Percentiles rank a stretch among this genome's conserved stretches.
Evolutionary conservation across 495 filamentous ascomycete species (phyloP).

Genomic region (Terfezia claveryi): DNA sequence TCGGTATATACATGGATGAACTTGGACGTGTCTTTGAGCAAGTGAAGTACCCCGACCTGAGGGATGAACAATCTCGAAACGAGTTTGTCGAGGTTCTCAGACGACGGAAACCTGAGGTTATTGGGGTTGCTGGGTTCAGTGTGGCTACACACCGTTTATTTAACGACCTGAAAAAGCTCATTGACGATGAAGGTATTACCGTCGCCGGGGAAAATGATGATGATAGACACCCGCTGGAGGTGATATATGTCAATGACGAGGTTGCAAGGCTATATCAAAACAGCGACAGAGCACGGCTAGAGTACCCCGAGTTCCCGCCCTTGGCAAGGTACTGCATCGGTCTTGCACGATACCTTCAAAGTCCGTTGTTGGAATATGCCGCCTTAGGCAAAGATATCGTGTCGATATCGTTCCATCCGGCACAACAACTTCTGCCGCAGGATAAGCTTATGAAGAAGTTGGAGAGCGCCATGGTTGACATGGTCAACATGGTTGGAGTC

Average conservation of each 20-base stretch:
- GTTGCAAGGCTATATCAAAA: constrained; percentile 84
- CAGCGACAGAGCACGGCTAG: constrained; percentile 54
- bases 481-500: constrained; percentile 90
- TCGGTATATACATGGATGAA: constrained; percentile 83
- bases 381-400: constrained; percentile 69
- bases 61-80: constrained; percentile 43
- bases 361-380: constrained; percentile 86
- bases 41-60: constrained; percentile 61
- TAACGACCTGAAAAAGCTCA: constrained; percentile 50
- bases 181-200: constrained; percentile 46
- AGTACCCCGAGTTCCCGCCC: constrained; percentile 55
- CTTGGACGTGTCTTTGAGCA: constrained; percentile 73
- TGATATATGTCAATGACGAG: constrained; percentile 86
- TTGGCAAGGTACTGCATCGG: constrained; percentile 74
- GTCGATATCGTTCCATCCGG: constrained; percentile 68
- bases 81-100: constrained; percentile 51
- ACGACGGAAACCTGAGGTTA: constrained; percentile 65
- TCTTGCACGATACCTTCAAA: constrained; percentile 74
- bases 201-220: constrained; percentile 38
- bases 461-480: constrained; percentile 88
- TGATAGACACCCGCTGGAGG: constrained; percentile 46
- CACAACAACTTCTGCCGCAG: constrained; percentile 66
- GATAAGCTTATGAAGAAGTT: constrained; percentile 68
- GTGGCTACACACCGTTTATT: constrained; percentile 69
- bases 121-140: constrained; percentile 75